These are phyloP conservation scores for Xenoacremonium recifei DNA, from an alignment of 2,329 filamentous ascomycete genomes.

Conservation along the genomic window DNA sequence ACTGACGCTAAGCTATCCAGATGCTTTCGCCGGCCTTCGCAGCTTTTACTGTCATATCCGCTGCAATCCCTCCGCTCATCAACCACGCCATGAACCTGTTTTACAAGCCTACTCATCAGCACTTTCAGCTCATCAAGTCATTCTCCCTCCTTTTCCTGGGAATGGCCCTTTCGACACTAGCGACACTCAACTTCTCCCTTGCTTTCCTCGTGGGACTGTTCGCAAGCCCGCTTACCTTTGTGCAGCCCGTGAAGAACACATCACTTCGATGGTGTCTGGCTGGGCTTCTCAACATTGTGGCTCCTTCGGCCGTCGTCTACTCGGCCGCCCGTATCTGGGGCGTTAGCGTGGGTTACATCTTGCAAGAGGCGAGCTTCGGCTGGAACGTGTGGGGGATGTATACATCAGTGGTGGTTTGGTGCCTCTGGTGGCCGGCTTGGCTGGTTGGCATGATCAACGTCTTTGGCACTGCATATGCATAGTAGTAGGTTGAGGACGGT, in stretches of 20 bases:
- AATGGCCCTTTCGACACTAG: constrained; percentile 87
- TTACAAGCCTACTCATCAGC: constrained; percentile 60
- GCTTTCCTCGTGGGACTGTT: constrained; percentile 81
- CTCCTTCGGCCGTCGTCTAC: constrained; percentile 58
- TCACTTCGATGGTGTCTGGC: constrained; percentile 42
- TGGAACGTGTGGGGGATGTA: constrained; percentile 91
- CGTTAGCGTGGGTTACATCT: constrained; percentile 52
- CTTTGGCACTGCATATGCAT: constrained; percentile 36
- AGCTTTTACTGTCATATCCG: constrained; percentile 54
- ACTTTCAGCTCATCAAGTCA: constrained; percentile 78
- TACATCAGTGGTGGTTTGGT: constrained; percentile 87
- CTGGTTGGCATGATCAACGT: constrained; percentile 60
- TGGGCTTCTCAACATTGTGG: constrained; percentile 56
- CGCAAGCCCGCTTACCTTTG: constrained; percentile 76
- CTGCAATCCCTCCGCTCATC: constrained; percentile 55
- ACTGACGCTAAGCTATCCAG: constrained; percentile 35
- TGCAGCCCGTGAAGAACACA: constrained; percentile 47
- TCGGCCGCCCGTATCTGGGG: constrained; percentile 42
- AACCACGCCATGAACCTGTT: constrained; percentile 52
- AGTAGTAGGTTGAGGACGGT: constrained; percentile 3
- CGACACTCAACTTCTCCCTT: constrained; percentile 93
- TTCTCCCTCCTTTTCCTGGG: constrained; percentile 92
- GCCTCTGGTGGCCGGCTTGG: constrained; percentile 95
- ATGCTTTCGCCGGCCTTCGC: constrained; percentile 59
- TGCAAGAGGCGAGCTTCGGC: constrained; percentile 75